Evolutionary conservation across 177 flowering plant genomes (phyloP), one percentile per base, ranked within the genome.

Genomic region (Vitis hybrid): DNA sequence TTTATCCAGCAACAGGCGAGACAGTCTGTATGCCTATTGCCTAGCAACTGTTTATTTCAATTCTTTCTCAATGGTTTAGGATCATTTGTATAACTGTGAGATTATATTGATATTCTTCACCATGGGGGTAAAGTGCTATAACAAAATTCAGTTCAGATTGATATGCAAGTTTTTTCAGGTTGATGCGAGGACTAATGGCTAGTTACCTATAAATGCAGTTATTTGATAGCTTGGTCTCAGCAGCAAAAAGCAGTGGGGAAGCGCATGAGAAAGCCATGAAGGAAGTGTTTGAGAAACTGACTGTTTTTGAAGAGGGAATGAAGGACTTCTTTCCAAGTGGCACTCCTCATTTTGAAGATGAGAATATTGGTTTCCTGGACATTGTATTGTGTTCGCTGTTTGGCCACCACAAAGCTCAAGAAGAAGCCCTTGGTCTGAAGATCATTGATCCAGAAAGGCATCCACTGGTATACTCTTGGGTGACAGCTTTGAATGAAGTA

Each of bases 401-500:
- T 18, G 75, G 77, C 14, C 69, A 70, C 5, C 53, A 70, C 60
- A 70, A 71, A 22, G 75, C 63, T 52, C 66, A 70, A 10, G 85
- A 82, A 64, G 80, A 78, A 63, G 77, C 68, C 1, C 29, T 70
- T 55, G 81, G 81, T 5, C 26, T 64, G 10, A 80, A 77, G 68
- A 16, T 80, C 10, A n/a, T 83, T 3, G 83, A 80, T 60, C 77
- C 73, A 29, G 76, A 76, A 18, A 77, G 45, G 51, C 57, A 64
- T 61, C 81, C 84, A n/a, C 3, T 68, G 51, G 6, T 75, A 15
- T 75, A 49, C 51, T 56, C 78, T 4, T 77, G 81, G 82, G 50
- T 80, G 10, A 60, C 56, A 22, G 72, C 76, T 16, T 10, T 84
- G 4, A 60, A 2, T 2, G 66, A 80, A 16, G 31, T 63, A 16